Conservation (phyloP, 2,329 filamentous ascomycete species). For the Aspergillus sp. region DNA sequence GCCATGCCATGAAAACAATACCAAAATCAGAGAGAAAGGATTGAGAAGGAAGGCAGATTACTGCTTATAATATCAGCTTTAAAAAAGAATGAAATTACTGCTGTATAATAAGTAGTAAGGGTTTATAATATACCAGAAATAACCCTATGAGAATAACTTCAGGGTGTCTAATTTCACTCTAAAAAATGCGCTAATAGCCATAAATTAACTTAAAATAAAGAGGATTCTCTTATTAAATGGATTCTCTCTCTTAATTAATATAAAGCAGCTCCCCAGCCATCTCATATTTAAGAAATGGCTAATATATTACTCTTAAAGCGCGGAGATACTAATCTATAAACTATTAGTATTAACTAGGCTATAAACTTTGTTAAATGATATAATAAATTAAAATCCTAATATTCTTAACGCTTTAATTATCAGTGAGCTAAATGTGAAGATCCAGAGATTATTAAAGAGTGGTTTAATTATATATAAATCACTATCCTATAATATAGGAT, state of each 20-base stretch:
- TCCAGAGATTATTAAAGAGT: constrained; percentile 1
- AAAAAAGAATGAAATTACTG: too few species aligned
- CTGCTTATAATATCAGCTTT: too few species aligned
- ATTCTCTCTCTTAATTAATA: background rate
- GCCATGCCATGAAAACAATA: too few species aligned
- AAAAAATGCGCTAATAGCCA: background rate
- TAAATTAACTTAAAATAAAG: background rate
- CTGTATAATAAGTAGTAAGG: background rate
- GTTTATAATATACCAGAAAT: background rate
- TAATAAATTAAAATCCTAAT: constrained; percentile 1
- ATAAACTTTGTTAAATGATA: constrained; percentile 1
- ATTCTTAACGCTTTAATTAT: constrained; percentile 2
- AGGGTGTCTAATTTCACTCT: background rate
- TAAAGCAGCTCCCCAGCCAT: constrained; percentile 1
- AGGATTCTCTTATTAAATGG: background rate
- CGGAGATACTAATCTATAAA: background rate
- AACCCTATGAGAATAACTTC: background rate
- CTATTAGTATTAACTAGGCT: constrained; percentile 3
- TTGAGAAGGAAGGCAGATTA: too few species aligned
- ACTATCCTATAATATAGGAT: constrained; percentile 3
- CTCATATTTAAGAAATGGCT: constrained; percentile 3
- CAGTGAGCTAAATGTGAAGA: constrained; percentile 1
- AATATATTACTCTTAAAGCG: constrained; percentile 3
- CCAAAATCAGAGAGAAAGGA: too few species aligned
- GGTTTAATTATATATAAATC: background rate